Base-by-base conservation (phyloP, 163 green algal species). In the Volvox carteri region DNA sequence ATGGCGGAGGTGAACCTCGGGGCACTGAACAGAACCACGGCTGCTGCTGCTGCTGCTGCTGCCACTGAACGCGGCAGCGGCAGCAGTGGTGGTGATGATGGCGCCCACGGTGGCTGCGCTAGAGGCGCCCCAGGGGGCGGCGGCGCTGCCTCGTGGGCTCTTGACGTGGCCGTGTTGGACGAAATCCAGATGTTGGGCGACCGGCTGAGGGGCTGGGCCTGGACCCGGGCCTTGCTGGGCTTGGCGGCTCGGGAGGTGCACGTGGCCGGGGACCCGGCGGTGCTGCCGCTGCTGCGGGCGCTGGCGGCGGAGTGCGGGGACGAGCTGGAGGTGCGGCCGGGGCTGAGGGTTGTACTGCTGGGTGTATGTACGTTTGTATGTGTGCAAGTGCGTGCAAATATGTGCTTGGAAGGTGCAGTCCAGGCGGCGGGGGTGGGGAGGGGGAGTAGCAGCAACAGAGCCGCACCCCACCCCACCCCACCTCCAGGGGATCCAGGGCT, bases 151-250 rank as follows among this genome's bases (percentile, higher is more conserved):
- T 30, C n/a, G 21, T 41, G 21, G 33, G 21, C 48, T 3, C 18
- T 87, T 11, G 80, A 90, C 39, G 90, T 93, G 9, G 90, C 93
- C 1, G 93, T 97, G 28, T 86, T 97, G 44, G 95, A 97, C 72
- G 94, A 97, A 73, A 90, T 96, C 70, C 95, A 98, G 95, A 94
- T 98, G 92, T 91, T 98, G 23, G 95, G 90, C 19, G 95, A 98
- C 84, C 84, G 94, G n/a, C 74, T 92, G 41, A 90, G 97, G 1
- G 98, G 98, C 7, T 99, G 96, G 95, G 98, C 96, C 1, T 99
- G 97, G 97, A 99, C 97, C 0, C 87, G 96, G 0, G 97, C 97
- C 3, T 87, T 98, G 70, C 91, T 98, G 85, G 97, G 97, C 0
- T 41, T 98, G 48, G 95, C 97, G 4, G 97, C 96, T 46, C 89